Evolutionary conservation across 192 early-diverging fungal genomes (phyloP).

Genomic region (Coemansia sp.): DNA sequence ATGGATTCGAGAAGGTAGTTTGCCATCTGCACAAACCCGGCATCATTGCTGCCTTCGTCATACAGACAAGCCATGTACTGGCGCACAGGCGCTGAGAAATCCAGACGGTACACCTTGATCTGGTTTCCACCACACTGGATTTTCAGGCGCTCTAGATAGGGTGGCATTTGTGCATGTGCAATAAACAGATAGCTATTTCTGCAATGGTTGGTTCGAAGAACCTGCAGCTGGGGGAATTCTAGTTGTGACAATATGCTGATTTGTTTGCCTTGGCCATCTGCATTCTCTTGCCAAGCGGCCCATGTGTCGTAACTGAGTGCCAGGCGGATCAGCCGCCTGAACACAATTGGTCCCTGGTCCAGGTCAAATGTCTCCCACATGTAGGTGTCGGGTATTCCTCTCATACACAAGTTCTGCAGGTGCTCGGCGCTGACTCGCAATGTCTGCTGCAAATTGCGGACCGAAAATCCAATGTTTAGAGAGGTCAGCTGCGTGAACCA

Average conservation of each 20-base stretch:
- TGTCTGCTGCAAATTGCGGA: too few species aligned
- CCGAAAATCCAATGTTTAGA: too few species aligned
- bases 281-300: neutral
- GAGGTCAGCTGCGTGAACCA: neutral
- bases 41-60: too few species aligned
- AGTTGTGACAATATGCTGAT: neutral
- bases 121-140: too few species aligned
- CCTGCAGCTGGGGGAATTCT: neutral
- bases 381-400: neutral
- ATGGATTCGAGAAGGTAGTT: neutral
- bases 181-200: neutral
- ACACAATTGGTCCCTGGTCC: neutral
- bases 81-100: too few species aligned
- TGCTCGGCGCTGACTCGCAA: neutral
- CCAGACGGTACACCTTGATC: too few species aligned
- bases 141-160: neutral
- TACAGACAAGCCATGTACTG: too few species aligned
- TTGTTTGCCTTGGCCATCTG: too few species aligned
- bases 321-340: neutral
- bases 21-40: neutral
- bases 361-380: neutral
- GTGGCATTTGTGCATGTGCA: neutral
- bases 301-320: neutral
- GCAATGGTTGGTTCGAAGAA: neutral
- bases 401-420: neutral